Base-by-base conservation (phyloP, 2,329 filamentous ascomycete species). In the Cercospora janseana region DNA sequence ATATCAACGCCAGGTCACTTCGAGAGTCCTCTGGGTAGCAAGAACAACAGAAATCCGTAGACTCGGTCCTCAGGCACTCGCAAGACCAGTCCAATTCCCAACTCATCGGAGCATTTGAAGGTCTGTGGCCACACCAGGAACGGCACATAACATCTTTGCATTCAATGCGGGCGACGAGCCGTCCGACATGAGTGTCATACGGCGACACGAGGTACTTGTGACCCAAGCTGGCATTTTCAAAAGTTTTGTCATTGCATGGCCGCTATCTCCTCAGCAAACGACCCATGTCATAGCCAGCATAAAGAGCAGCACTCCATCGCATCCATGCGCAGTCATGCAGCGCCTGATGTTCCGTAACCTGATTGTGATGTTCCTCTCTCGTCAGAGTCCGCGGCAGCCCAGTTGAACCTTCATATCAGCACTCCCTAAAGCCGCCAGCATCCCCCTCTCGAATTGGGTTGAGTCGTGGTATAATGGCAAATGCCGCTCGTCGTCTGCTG, bases 191-290 rank as follows among this genome's bases (percentile, higher is more conserved):
- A n/a, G n/a, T n/a, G n/a, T n/a, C n/a, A n/a, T n/a, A n/a, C n/a
- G n/a, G n/a, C n/a, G n/a, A n/a, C 35, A 40, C 35, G 21, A 40
- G n/a, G 26, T 23, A n/a, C n/a, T n/a, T n/a, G n/a, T n/a, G n/a
- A n/a, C n/a, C 21, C 4, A 26, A 9, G 23, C 35, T n/a, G n/a
- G n/a, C n/a, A n/a, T 13, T 48, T 54, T 59, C 55, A 49, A 51
- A 50, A 52, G 51, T 42, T 55, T 59, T 55, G 46, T 57, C 57
- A 59, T 59, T 59, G 49, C 52, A 35, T 54, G 50, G 52, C 52
- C 57, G 52, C 47, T 52, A 56, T 52, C 57, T 59, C 46, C 48
- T 52, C 46, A 52, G 52, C 50, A 40, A 49, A 40, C 35, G 52
- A 50, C 32, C 47, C 28, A 27, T 46, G 15, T 47, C 44, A 37